These are phyloP conservation scores for Carex kokanica DNA, from an alignment of 176 grass and related monocot species.

Conservation along the genomic window DNA sequence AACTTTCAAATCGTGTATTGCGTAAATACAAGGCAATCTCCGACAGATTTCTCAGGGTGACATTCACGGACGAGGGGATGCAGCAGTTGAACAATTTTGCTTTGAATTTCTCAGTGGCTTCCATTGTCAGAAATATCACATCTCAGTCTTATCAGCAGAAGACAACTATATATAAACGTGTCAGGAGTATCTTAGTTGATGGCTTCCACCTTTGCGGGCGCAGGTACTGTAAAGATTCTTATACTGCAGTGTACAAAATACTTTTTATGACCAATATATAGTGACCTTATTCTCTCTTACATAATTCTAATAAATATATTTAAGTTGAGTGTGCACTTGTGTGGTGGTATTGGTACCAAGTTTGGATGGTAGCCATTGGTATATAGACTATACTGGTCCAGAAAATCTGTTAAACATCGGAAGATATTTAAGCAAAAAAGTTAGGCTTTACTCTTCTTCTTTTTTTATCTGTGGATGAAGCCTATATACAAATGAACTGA, in stretches of 20 bases:
- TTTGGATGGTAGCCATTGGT: background rate
- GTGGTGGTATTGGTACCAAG: background rate
- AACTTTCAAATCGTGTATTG: slow-evolving; percentile 71
- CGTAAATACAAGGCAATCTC: slow-evolving; percentile 52
- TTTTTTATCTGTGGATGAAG: background rate
- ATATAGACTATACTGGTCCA: background rate
- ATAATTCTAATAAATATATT: background rate
- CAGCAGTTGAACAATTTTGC: slow-evolving; percentile 55
- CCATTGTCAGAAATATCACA: slow-evolving; percentile 64
- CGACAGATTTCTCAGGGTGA: slow-evolving; percentile 83
- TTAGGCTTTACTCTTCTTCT: background rate
- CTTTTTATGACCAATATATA: background rate
- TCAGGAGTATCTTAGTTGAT: slow-evolving; percentile 45
- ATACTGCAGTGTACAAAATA: background rate
- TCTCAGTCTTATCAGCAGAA: slow-evolving; percentile 56
- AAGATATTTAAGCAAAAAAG: background rate
- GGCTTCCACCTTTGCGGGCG: slow-evolving; percentile 74
- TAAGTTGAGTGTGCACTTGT: background rate
- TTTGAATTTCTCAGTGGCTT: slow-evolving; percentile 53
- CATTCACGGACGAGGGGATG: slow-evolving; percentile 85
- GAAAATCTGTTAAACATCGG: background rate
- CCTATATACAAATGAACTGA: background rate
- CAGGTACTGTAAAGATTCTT: slow-evolving; percentile 16
- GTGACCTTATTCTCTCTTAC: background rate
- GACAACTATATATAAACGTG: slow-evolving; percentile 60